Evolutionary conservation across 192 early-diverging fungal genomes (phyloP), one percentile per base, ranked within the genome.

Genomic region (Rhizophagus clarus): DNA sequence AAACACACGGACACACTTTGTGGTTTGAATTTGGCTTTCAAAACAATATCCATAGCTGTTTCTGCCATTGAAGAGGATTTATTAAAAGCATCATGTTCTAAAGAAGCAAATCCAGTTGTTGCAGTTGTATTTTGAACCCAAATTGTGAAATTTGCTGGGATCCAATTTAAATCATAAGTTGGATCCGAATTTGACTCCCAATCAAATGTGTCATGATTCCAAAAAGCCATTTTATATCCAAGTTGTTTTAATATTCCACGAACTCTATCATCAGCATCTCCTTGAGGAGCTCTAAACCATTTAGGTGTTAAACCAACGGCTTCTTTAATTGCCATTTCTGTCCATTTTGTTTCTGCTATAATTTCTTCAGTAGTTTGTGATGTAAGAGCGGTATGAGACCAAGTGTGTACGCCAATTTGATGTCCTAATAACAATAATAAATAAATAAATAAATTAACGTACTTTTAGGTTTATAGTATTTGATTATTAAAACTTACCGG

Each of bases 191-290:
- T 9, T 17, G 63, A 28, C 6, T 29, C 7, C 37, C 51, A 77
- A 71, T 83, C 82, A 29, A 72, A 75, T 0, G 28, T 62, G 79
- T 85, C 82, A 24, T 45, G 32, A 51, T 79, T 69, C 82, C 82
- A 83, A n/a, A 79, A 47, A 56, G 81, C 80, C 63, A 83, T 37
- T 51, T 71, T 79, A 62, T 83, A 89, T 51, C 88, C 92, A 79
- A 94, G 81, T 61, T 90, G 85, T 45, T 78, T 69, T 20, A 87
- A 83, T 72, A 94, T 89, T 61, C 82, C 84, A 61, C 93, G 87
- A 45, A 93, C 88, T 79, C 92, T 90, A 81, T 94, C 88, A 82
- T 93, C 90, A 45, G 91, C 84, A 76, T 94, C 93, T 31, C 93
- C 93, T 67, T 88, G 75, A 12, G 82, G 81, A 29, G 91, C 86